phyloP scores from a whole-genome alignment of 2,329 filamentous ascomycete genomes.

The Hymenoscyphus occultus region DNA sequence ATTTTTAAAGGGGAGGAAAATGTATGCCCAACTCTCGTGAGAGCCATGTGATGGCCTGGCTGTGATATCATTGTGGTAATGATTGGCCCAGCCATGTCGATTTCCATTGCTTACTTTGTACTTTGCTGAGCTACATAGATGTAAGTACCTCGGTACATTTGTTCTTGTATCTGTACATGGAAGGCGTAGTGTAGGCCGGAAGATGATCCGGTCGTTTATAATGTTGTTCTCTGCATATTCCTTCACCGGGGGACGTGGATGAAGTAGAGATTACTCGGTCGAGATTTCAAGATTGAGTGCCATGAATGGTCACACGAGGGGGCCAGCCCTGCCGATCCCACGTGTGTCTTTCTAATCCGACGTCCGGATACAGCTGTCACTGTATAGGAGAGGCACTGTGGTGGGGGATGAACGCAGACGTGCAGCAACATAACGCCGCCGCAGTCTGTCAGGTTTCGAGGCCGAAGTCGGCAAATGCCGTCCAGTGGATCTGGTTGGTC shows the following conservation, averaged over 20 bases:
- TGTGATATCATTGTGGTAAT: neutral
- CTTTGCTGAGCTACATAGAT: neutral
- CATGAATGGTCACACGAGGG: neutral
- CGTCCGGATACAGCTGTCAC: neutral
- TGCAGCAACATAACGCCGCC: neutral
- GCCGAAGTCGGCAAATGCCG: neutral
- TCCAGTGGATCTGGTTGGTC: neutral
- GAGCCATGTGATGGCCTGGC: neutral
- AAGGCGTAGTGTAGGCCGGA: slow-evolving; percentile 10
- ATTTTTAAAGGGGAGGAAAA: neutral
- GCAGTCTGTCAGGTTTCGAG: neutral
- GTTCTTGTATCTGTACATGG: neutral
- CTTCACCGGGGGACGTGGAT: slow-evolving; percentile 1
- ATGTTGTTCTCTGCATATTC: slow-evolving; percentile 9
- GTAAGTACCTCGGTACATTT: slow-evolving; percentile 1
- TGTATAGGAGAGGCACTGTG: neutral
- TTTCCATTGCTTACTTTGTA: neutral
- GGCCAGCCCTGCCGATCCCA: slow-evolving; percentile 3
- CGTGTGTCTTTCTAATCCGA: neutral
- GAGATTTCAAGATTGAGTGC: slow-evolving; percentile 1
- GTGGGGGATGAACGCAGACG: neutral
- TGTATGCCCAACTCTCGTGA: neutral
- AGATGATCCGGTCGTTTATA: slow-evolving; percentile 13
- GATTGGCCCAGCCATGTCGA: neutral
- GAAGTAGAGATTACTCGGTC: slow-evolving; percentile 4